A percentile compares a stretch with the other conserved stretches of the same genome.
Conservation (phyloP, 1,139 yeast genomes). For the Candida sp. region DNA sequence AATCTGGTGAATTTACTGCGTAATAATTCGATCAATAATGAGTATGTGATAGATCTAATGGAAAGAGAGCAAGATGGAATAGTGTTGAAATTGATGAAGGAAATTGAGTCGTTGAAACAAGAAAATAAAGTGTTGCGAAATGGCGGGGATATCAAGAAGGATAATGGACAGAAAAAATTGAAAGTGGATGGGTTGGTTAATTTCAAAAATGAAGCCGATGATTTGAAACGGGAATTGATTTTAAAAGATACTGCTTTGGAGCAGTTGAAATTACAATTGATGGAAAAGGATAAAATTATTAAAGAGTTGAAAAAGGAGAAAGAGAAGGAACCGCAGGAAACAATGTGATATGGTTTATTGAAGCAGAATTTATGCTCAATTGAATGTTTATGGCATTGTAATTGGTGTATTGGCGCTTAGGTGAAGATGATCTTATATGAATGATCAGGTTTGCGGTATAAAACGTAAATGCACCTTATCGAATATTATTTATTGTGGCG, state of each 20-base stretch:
- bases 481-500: too few relatives aligned
- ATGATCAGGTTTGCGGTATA: too few relatives aligned
- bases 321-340: too few relatives aligned
- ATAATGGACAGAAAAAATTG: not conserved
- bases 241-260: not conserved
- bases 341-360: not conserved
- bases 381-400: too few relatives aligned
- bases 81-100: constrained; percentile 55
- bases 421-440: too few relatives aligned
- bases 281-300: not conserved
- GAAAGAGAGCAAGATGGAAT: constrained; percentile 70
- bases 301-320: not conserved
- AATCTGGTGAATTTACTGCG: not conserved
- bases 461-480: too few relatives aligned
- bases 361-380: too few relatives aligned
- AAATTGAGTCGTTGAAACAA: constrained; percentile 47
- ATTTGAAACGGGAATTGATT: not conserved
- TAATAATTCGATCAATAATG: constrained; percentile 17
- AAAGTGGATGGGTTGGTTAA: not conserved
- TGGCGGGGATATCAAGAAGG: not conserved
- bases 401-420: too few relatives aligned
- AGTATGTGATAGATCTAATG: constrained; percentile 57
- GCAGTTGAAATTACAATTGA: not conserved
- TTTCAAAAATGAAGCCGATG: not conserved
- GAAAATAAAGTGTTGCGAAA: constrained; percentile 40